Conservation (phyloP, 2,329 filamentous ascomycete genomes). For the Fusarium abutilonis region DNA sequence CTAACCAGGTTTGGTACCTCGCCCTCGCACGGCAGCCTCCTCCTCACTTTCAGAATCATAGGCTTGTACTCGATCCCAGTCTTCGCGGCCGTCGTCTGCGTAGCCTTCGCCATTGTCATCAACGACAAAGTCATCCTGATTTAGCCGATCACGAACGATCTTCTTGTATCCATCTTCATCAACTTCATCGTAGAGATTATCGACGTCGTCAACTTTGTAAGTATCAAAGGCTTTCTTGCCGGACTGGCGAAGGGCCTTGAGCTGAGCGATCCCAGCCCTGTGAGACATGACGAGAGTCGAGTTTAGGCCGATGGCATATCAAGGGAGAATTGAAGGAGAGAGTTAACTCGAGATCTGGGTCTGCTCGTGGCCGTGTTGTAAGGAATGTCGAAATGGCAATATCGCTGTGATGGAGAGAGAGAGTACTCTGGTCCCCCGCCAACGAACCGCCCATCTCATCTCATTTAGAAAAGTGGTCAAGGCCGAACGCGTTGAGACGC, state of each 20-base stretch:
- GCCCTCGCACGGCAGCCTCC: slow-evolving; percentile 54
- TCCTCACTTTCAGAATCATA: slow-evolving; percentile 79
- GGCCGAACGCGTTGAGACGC: slow-evolving; percentile 32
- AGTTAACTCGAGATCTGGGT: neutral
- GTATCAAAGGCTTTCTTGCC: slow-evolving; percentile 91
- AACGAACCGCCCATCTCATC: slow-evolving; percentile 17
- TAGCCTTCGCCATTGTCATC: slow-evolving; percentile 98
- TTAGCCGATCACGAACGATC: slow-evolving; percentile 85
- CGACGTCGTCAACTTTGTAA: slow-evolving; percentile 86
- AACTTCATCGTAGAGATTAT: slow-evolving; percentile 92
- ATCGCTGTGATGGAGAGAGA: slow-evolving; percentile 13
- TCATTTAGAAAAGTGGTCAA: slow-evolving; percentile 39
- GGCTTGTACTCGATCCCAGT: slow-evolving; percentile 80
- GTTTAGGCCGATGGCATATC: slow-evolving; percentile 40
- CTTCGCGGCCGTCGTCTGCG: slow-evolving; percentile 93
- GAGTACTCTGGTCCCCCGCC: slow-evolving; percentile 29
- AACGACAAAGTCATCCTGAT: slow-evolving; percentile 97
- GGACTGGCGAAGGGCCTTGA: slow-evolving; percentile 82
- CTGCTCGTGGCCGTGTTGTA: slow-evolving; percentile 12
- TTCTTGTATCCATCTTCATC: slow-evolving; percentile 98
- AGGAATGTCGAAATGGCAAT: slow-evolving; percentile 3
- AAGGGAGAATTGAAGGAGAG: slow-evolving; percentile 5
- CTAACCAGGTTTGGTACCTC: slow-evolving; percentile 63
- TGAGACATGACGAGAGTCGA: slow-evolving; percentile 49
- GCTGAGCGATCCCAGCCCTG: slow-evolving; percentile 74